Evolutionary conservation across 2,329 filamentous ascomycete genomes (phyloP), one percentile per base, ranked within the genome.

Genomic region (Lecanosticta acicola): DNA sequence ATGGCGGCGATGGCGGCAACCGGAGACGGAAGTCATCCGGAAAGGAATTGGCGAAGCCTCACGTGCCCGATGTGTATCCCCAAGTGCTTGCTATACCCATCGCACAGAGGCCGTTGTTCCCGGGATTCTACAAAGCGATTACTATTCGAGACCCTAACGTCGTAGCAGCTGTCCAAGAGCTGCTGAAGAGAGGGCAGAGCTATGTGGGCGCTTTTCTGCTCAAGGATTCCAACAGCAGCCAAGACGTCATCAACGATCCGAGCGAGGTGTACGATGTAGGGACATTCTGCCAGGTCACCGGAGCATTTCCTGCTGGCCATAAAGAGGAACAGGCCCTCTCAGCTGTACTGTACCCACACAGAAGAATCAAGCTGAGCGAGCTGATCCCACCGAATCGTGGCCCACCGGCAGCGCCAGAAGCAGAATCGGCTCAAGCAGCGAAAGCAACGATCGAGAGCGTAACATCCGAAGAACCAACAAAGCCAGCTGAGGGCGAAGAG

Each of bases 51-150:
- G 81, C 88, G 59, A 97, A 97, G 70, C 86, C 89, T 1, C 80
- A 84, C 2, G 85, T 97, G 11, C 93, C 93, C 11, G 93, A 98
- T 51, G 83, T 96, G 35, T 98, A 98, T 66, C 93, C 93, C 3
- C 93, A 97, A 66, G 90, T 98, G 45, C 87, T 98, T 78, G 91
- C 91, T 2, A 94, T 98, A 45, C 93, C 93, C 5, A 96, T 98
- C 60, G 86, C 88, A 20, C 89, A 94, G 66, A 79, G 93, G 43
- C 93, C 93, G 9, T 73, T 98, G 10, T 98, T 97, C 69, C 93
- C 93, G 1, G 93, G 93, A 1, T 98, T 97, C 69, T 98, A 98
- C 74, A 98, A 98, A 70, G 91, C 93, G 8, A 93, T 98, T 57
- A 98, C 91, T 3, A 94, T 98, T 57, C 84, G 87, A 64, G 89